Evolutionary conservation across 202 grass and related monocot genomes (phyloP).

Genomic region (Schoenoplectus triqueter): DNA sequence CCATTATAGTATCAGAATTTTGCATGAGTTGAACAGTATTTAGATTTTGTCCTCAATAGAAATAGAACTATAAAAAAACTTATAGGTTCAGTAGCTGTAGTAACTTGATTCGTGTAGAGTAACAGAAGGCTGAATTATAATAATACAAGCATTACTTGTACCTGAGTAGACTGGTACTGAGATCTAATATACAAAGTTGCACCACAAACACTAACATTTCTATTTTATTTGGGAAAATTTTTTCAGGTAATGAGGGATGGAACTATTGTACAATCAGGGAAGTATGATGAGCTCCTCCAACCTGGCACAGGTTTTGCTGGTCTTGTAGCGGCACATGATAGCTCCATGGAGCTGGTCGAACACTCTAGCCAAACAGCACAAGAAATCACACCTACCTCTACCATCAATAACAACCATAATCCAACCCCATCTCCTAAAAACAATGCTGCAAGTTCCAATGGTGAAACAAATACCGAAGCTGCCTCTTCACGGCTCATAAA

Average conservation of each 20-base stretch:
- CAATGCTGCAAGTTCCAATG: constrained; percentile 18
- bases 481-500: constrained; percentile 76
- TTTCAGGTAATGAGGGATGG: constrained; percentile 86
- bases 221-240: not conserved
- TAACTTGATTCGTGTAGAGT: not conserved
- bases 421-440: constrained; percentile 32
- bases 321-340: constrained; percentile 88
- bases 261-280: constrained; percentile 71
- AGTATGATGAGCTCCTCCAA: constrained; percentile 71
- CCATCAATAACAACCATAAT: not conserved
- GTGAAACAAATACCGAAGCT: constrained; percentile 58
- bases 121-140: not conserved
- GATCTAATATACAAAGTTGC: not conserved
- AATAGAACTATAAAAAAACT: not conserved
- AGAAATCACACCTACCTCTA: constrained; percentile 24
- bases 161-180: not conserved
- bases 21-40: not conserved
- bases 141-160: not conserved
- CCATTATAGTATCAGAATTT: not conserved
- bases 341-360: constrained; percentile 97
- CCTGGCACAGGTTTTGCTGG: constrained; percentile 67
- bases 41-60: not conserved
- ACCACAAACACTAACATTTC: constrained; percentile 19
- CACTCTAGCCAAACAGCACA: constrained; percentile 38
- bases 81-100: constrained; percentile 12